Percentiles rank a stretch among this genome's conserved stretches.
Conservation (phyloP, 805 yeast species). For the Kazachstania kunashirensis region DNA sequence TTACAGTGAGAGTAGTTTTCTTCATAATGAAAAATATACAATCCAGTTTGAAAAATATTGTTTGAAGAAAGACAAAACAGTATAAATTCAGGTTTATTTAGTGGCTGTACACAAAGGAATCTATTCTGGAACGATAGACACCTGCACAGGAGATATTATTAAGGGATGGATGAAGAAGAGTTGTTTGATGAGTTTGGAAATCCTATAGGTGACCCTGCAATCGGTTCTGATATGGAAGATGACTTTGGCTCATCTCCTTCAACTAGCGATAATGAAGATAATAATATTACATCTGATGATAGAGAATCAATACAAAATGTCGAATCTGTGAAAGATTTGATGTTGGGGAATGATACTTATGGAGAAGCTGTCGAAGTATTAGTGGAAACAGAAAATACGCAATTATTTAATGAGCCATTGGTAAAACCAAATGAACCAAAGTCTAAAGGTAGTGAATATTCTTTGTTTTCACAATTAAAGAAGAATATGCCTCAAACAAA, state of each 20-base stretch:
- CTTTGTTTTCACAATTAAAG: constrained; percentile 12
- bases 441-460: constrained; percentile 21
- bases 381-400: constrained; percentile 44
- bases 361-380: constrained; percentile 60
- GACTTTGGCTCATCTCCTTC: not conserved
- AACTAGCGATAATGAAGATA: not conserved
- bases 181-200: constrained; percentile 59
- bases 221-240: constrained; percentile 6
- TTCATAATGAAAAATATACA: no score
- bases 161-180: constrained; percentile 51
- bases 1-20: no score
- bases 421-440: constrained; percentile 42
- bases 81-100: no score
- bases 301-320: not conserved
- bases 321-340: no score
- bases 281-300: constrained; percentile 1
- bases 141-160: no score
- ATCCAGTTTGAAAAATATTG: no score
- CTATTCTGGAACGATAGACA: no score
- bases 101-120: no score
- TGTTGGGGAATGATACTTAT: constrained; percentile 42
- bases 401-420: constrained; percentile 52
- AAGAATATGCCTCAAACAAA: constrained; percentile 44
- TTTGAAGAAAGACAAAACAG: no score
- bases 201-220: constrained; percentile 8